Evolutionary conservation across 805 yeast species (phyloP).

Genomic region (Lipomyces mesembrius): DNA sequence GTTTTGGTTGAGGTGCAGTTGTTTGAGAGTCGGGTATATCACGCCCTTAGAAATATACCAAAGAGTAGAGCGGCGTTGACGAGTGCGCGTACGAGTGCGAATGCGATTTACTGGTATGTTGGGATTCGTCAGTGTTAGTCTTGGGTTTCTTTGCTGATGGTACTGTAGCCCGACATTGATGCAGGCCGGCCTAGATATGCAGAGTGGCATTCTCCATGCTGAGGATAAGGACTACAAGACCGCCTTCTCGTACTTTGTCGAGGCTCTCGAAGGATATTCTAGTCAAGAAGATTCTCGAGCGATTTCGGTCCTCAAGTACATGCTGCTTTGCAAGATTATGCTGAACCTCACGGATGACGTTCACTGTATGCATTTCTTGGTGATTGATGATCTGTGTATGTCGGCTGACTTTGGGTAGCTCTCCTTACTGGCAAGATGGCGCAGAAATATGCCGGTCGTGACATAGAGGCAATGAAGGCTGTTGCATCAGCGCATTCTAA

Average conservation of each 20-base stretch:
- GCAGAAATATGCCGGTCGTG: conserved; percentile 75
- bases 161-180: conserved; percentile 66
- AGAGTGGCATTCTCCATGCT: conserved; percentile 94
- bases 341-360: conserved; percentile 84
- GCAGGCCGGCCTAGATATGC: conserved; percentile 93
- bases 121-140: background rate
- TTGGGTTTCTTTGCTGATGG: background rate
- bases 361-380: conserved; percentile 50
- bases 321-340: conserved; percentile 94
- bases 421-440: conserved; percentile 76
- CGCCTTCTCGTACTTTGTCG: conserved; percentile 92
- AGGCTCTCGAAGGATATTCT: conserved; percentile 88
- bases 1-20: conserved; percentile 94
- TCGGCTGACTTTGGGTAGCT: conserved; percentile 15
- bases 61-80: conserved; percentile 92
- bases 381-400: background rate
- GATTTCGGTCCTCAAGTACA: conserved; percentile 82
- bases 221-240: conserved; percentile 97
- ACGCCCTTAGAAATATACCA: conserved; percentile 86
- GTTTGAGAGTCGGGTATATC: conserved; percentile 86
- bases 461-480: conserved; percentile 94
- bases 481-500: conserved; percentile 87
- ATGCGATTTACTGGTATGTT: conserved; percentile 77
- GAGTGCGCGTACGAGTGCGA: conserved; percentile 96
- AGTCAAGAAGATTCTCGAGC: conserved; percentile 63